Percentiles rank a stretch among this genome's conserved stretches.
These are phyloP conservation scores for Ogataea polymorpha DNA, from an alignment of 805 yeast species.

Conservation along the genomic window DNA sequence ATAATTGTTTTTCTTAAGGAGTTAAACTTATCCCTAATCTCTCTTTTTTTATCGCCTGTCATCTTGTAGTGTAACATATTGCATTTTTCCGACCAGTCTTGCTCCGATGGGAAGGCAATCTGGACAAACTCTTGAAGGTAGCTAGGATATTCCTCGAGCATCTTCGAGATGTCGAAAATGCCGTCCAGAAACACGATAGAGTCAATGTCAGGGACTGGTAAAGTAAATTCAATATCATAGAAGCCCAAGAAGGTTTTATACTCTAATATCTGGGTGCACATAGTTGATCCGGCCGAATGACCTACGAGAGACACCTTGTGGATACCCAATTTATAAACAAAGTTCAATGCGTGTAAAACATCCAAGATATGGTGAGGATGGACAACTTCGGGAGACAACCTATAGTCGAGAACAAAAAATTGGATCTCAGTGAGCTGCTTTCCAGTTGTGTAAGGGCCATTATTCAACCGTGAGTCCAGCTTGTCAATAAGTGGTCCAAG, in stretches of 20 bases:
- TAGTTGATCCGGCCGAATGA: slow-evolving; percentile 80
- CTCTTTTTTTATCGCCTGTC: neutral
- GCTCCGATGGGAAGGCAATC: slow-evolving; percentile 46
- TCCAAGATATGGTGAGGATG: slow-evolving; percentile 67
- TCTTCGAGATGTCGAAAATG: slow-evolving; percentile 51
- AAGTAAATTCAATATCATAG: slow-evolving; percentile 7
- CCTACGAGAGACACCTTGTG: slow-evolving; percentile 47
- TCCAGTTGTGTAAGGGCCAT: neutral
- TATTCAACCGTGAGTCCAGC: slow-evolving; percentile 18
- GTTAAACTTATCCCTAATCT: slow-evolving; percentile 8
- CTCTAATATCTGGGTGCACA: slow-evolving; percentile 51
- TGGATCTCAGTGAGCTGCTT: slow-evolving; percentile 2
- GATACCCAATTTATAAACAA: slow-evolving; percentile 22
- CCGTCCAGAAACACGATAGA: slow-evolving; percentile 58
- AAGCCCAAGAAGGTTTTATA: slow-evolving; percentile 12
- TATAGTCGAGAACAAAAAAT: slow-evolving; percentile 53
- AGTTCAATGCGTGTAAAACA: slow-evolving; percentile 41
- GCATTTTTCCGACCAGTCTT: slow-evolving; percentile 17
- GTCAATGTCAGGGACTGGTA: slow-evolving; percentile 18
- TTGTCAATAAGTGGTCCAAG: slow-evolving; percentile 36
- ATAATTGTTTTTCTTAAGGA: slow-evolving; percentile 32
- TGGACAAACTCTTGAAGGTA: slow-evolving; percentile 51
- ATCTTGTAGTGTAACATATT: slow-evolving; percentile 16
- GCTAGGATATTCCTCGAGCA: slow-evolving; percentile 59
- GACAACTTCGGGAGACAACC: slow-evolving; percentile 57